Evolutionary conservation across 2,329 filamentous ascomycete species (phyloP).

Genomic region (Biscogniauxia sp.): DNA sequence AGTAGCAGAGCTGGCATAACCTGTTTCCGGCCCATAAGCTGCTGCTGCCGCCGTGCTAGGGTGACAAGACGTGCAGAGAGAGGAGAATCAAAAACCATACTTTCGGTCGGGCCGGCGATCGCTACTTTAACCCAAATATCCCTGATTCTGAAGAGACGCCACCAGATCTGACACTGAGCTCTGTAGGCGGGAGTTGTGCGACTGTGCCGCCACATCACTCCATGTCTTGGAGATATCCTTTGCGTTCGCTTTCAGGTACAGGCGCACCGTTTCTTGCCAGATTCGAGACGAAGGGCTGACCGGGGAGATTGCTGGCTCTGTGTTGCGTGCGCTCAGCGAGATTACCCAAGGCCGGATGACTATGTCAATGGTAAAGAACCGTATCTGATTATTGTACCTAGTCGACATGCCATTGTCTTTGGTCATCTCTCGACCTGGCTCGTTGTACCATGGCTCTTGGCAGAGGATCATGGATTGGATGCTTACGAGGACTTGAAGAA

Average conservation of each 20-base stretch:
- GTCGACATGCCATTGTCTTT: slow-evolving; percentile 17
- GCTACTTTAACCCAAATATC: slow-evolving; percentile 5
- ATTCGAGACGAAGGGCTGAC: background rate
- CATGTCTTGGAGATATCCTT: slow-evolving; percentile 8
- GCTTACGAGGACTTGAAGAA: slow-evolving; percentile 52
- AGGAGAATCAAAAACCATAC: too few species aligned
- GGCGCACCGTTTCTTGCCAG: slow-evolving; percentile 14
- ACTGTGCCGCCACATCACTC: background rate
- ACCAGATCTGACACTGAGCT: background rate
- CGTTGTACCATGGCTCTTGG: slow-evolving; percentile 53
- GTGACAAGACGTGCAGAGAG: too few species aligned
- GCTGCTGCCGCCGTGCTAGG: background rate
- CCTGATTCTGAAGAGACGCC: slow-evolving; percentile 1
- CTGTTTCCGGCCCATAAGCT: too few species aligned
- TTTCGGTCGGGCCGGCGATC: too few species aligned
- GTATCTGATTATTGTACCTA: slow-evolving; percentile 31
- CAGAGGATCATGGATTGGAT: slow-evolving; percentile 58
- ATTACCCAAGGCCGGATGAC: slow-evolving; percentile 30
- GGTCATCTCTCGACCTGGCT: slow-evolving; percentile 41
- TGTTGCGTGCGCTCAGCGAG: background rate
- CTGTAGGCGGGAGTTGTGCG: background rate
- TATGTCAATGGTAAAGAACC: slow-evolving; percentile 25
- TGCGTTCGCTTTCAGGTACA: slow-evolving; percentile 12
- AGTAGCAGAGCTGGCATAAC: too few species aligned
- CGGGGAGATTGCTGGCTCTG: background rate